A percentile compares a stretch with the other conserved stretches of the same genome.
Conservation (phyloP, 2,329 filamentous ascomycete genomes). For the Coleophoma eucalyptorum region DNA sequence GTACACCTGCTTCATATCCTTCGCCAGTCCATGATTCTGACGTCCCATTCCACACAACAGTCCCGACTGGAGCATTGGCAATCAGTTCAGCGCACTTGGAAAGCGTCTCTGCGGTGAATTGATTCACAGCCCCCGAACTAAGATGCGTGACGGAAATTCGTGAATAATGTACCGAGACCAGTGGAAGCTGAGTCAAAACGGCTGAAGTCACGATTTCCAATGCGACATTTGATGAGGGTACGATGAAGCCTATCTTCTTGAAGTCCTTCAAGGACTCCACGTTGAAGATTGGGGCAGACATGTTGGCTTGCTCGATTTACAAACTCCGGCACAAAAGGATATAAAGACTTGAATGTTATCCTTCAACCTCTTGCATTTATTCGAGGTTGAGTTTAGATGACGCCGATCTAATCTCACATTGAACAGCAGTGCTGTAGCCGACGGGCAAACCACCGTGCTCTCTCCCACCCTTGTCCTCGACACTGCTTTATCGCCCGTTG, state of each 20-base stretch:
- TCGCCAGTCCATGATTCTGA: conserved; percentile 2
- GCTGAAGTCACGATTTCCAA: conserved; percentile 1
- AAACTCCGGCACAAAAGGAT: no score
- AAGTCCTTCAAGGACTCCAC: conserved; percentile 1
- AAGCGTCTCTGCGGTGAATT: background rate
- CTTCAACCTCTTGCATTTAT: no score
- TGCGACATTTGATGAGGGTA: conserved; percentile 1
- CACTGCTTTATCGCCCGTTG: no score
- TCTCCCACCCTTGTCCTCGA: no score
- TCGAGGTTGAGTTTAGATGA: no score
- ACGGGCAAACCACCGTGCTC: no score
- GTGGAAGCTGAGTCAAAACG: background rate
- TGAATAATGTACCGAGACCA: background rate
- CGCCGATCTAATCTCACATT: no score
- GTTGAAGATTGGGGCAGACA: background rate
- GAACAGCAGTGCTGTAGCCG: no score
- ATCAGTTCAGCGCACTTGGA: background rate
- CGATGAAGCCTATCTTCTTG: conserved; percentile 2
- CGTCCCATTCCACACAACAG: background rate
- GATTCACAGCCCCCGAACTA: background rate
- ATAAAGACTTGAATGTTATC: no score
- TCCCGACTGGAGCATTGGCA: background rate
- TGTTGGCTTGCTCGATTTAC: background rate
- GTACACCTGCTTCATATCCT: background rate
- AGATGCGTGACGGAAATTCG: conserved; percentile 1